A percentile compares a stretch with the other conserved stretches of the same genome.
These are phyloP conservation scores for Macroventuria anomochaeta DNA, from an alignment of 2,329 filamentous ascomycete species.

Conservation along the genomic window DNA sequence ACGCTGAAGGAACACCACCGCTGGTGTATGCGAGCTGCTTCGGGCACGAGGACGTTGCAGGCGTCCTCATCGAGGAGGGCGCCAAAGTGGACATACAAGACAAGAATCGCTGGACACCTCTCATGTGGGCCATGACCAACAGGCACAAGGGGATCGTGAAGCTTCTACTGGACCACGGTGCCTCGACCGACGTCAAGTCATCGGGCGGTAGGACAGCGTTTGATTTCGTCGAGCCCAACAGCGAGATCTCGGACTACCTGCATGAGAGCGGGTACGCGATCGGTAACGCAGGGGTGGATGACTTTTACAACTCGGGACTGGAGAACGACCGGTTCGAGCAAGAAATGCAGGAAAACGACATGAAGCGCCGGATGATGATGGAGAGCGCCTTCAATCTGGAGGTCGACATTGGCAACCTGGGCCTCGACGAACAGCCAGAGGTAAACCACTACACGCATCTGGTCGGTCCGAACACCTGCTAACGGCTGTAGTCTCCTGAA, in stretches of 20 bases:
- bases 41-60: constrained; percentile 89
- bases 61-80: constrained; percentile 81
- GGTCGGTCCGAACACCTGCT: constrained; percentile 35
- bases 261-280: constrained; percentile 93
- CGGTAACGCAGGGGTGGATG: constrained; percentile 81
- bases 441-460: too few relatives aligned
- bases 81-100: constrained; percentile 93
- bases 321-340: constrained; percentile 95
- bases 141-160: constrained; percentile 96
- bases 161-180: constrained; percentile 86
- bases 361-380: constrained; percentile 98
- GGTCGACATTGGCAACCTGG: constrained; percentile 93
- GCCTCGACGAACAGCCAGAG: constrained; percentile 94
- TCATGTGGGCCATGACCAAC: constrained; percentile 99
- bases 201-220: constrained; percentile 92
- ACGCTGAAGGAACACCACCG: constrained; percentile 95
- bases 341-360: constrained; percentile 94
- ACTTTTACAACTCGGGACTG: constrained; percentile 93
- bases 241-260: constrained; percentile 94
- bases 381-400: constrained; percentile 97
- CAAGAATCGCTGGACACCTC: constrained; percentile 92
- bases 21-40: constrained; percentile 98
- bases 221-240: constrained; percentile 93
- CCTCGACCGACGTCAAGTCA: constrained; percentile 94
- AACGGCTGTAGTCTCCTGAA: constrained; percentile 56